Percentiles rank a stretch among this genome's conserved stretches.
These are phyloP conservation scores for Isabelozyma gotoi DNA, from an alignment of 805 yeast genomes.

Conservation along the genomic window DNA sequence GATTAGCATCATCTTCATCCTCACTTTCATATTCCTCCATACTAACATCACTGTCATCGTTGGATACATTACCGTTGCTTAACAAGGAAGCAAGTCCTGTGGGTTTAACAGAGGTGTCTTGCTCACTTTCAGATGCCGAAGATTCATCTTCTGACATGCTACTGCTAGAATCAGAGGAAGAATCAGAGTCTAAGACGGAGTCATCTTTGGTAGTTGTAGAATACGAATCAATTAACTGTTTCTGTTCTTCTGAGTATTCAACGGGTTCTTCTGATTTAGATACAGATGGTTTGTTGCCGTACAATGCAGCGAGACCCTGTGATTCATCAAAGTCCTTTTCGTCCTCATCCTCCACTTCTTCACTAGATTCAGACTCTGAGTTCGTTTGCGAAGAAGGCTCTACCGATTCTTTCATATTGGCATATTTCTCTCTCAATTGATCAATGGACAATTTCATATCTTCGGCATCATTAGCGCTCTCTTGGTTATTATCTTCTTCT, in stretches of 20 bases:
- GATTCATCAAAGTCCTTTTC: constrained; percentile 7
- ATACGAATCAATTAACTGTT: constrained; percentile 21
- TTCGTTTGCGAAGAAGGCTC: neutral
- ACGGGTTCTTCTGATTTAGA: constrained; percentile 9
- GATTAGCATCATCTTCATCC: constrained; percentile 16
- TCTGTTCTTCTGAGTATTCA: constrained; percentile 36
- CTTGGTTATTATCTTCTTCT: constrained; percentile 13
- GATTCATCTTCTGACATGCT: constrained; percentile 12
- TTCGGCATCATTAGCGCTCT: constrained; percentile 19
- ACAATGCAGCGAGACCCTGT: constrained; percentile 30
- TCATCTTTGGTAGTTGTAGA: constrained; percentile 12
- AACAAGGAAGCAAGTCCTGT: constrained; percentile 6
- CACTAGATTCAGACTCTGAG: constrained; percentile 4
- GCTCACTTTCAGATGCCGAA: constrained; percentile 10
- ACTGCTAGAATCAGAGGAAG: constrained; percentile 9
- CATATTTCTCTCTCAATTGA: constrained; percentile 56
- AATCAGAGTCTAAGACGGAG: constrained; percentile 13
- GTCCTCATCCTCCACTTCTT: constrained; percentile 11
- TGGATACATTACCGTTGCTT: neutral
- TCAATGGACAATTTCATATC: constrained; percentile 57
- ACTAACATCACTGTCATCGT: constrained; percentile 1
- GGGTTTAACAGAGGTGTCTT: constrained; percentile 1
- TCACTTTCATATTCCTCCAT: constrained; percentile 5
- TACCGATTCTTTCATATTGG: constrained; percentile 33
- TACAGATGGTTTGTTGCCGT: constrained; percentile 20